A percentile compares a stretch with the other conserved stretches of the same genome.
phyloP scores from a whole-genome alignment of 139 green algal genomes.

The Gonium pectorale region DNA sequence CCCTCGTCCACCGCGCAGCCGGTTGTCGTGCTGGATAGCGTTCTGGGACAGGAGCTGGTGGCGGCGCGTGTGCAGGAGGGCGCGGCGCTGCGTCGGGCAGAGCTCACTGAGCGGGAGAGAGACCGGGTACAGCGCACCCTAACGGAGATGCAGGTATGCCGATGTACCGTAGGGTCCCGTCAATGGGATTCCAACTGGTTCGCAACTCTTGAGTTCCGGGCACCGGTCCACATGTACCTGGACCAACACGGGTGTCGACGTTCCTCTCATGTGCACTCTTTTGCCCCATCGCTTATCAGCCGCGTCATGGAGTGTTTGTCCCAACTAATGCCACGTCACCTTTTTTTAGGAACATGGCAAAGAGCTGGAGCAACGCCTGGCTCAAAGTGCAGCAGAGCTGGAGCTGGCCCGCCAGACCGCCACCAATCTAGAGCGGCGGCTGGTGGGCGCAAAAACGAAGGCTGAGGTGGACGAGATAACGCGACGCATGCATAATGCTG shows the following conservation, averaged over 20 bases:
- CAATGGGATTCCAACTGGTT: too few species aligned
- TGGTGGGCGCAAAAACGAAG: slow-evolving; percentile 54
- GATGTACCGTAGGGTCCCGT: too few species aligned
- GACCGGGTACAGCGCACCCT: slow-evolving; percentile 54
- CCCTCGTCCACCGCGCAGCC: too few species aligned
- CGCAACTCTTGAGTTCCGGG: too few species aligned
- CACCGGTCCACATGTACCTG: too few species aligned
- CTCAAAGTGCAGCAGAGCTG: slow-evolving; percentile 56
- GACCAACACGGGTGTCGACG: too few species aligned
- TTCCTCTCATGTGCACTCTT: too few species aligned
- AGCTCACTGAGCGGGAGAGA: slow-evolving; percentile 62
- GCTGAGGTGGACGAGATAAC: slow-evolving; percentile 63
- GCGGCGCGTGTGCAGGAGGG: slow-evolving; percentile 56
- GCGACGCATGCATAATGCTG: slow-evolving; percentile 52
- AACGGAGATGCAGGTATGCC: slow-evolving; percentile 59
- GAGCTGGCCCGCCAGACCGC: slow-evolving; percentile 47
- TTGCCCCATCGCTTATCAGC: too few species aligned
- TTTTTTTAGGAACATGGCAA: slow-evolving; percentile 50
- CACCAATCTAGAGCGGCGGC: slow-evolving; percentile 47
- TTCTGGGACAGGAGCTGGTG: slow-evolving; percentile 64
- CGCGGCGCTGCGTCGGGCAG: slow-evolving; percentile 42
- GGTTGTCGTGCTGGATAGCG: neutral
- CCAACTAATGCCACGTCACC: too few species aligned
- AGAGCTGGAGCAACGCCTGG: slow-evolving; percentile 64
- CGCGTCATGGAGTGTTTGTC: too few species aligned